phyloP scores from a whole-genome alignment of 768 basidiomycete species.

The Gloeophyllum trabeum region DNA sequence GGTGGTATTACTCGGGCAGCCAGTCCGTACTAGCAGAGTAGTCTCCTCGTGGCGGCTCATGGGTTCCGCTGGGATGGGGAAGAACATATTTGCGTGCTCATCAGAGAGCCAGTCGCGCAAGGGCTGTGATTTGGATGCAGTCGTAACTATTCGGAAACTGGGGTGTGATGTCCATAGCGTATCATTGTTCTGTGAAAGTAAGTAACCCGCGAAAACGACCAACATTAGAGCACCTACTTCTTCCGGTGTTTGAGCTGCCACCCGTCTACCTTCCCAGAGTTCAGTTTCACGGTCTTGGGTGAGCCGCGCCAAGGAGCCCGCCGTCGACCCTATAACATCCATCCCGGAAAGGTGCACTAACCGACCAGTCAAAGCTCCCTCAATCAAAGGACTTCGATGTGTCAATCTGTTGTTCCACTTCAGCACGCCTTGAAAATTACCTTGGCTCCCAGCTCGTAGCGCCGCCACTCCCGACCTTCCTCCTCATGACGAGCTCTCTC shows the following conservation, averaged over 20 bases:
- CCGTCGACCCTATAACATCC: conserved; percentile 57
- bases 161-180: conserved; percentile 37
- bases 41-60: conserved; percentile 45
- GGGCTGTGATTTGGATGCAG: conserved; percentile 52
- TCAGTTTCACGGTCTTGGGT: conserved; percentile 53
- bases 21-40: conserved; percentile 34
- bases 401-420: neutral
- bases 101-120: conserved; percentile 59
- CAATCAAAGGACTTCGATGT: conserved; percentile 35
- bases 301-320: conserved; percentile 47
- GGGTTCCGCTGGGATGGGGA: conserved; percentile 46
- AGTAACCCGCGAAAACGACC: conserved; percentile 11
- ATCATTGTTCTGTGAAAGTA: conserved; percentile 2
- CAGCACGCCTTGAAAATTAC: conserved; percentile 15
- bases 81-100: conserved; percentile 66
- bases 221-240: conserved; percentile 29
- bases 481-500: conserved; percentile 51
- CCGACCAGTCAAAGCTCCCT: conserved; percentile 44
- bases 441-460: conserved; percentile 46
- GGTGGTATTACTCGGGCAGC: conserved; percentile 28
- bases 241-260: conserved; percentile 35
- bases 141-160: conserved; percentile 50
- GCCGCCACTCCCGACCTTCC: conserved; percentile 44
- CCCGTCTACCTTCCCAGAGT: conserved; percentile 51
- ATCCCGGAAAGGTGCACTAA: conserved; percentile 49